Evolutionary conservation across 2,329 filamentous ascomycete species (phyloP).

Genomic region (Hymenotorrendiella dingleyae): DNA sequence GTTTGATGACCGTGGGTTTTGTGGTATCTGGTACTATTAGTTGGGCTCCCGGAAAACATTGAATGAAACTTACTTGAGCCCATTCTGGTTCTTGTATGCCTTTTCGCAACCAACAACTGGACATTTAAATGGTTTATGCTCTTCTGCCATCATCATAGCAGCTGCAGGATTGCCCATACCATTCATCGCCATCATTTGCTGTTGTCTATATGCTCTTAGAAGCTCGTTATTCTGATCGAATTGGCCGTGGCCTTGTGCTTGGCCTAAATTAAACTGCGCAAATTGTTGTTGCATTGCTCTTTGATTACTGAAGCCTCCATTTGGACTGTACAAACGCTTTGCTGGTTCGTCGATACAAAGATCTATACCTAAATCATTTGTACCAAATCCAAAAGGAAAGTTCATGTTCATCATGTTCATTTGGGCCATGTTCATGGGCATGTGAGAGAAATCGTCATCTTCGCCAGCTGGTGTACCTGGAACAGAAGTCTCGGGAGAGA

Average conservation of each 20-base stretch:
- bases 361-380: slow-evolving; percentile 49
- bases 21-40: slow-evolving; percentile 47
- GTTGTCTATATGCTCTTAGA: slow-evolving; percentile 59
- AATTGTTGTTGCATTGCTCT: slow-evolving; percentile 61
- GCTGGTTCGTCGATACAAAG: slow-evolving; percentile 84
- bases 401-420: slow-evolving; percentile 44
- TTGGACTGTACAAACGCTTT: slow-evolving; percentile 86
- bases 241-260: slow-evolving; percentile 49
- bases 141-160: slow-evolving; percentile 62
- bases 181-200: slow-evolving; percentile 41
- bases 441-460: slow-evolving; percentile 65
- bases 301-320: slow-evolving; percentile 61
- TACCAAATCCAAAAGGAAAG: slow-evolving; percentile 29
- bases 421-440: slow-evolving; percentile 55
- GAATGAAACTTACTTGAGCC: slow-evolving; percentile 68
- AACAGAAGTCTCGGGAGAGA: slow-evolving; percentile 54
- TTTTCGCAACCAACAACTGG: slow-evolving; percentile 98
- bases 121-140: slow-evolving; percentile 96
- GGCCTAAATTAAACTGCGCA: slow-evolving; percentile 68
- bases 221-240: slow-evolving; percentile 61
- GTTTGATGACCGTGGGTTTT: slow-evolving; percentile 90
- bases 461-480: slow-evolving; percentile 68
- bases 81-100: slow-evolving; percentile 99
- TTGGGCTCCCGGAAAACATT: neutral
- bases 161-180: slow-evolving; percentile 31